phyloP scores from a whole-genome alignment of 495 filamentous ascomycete species.

The Penicillium ucsense region DNA sequence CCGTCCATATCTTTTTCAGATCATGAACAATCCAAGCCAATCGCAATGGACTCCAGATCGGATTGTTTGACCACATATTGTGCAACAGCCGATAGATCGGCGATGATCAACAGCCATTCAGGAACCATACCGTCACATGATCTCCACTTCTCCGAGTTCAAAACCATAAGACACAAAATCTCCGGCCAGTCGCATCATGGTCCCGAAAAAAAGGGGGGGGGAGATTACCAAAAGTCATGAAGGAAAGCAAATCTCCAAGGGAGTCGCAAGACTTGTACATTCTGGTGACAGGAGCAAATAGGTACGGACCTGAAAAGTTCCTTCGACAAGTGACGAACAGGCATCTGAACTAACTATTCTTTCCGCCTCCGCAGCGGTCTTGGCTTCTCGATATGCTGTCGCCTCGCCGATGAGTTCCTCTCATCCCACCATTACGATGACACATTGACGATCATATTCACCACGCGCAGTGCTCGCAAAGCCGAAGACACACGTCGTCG shows the following conservation, averaged over 20 bases:
- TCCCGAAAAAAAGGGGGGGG: background rate
- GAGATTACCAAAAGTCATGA: slow-evolving; percentile 6
- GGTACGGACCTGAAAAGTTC: slow-evolving; percentile 15
- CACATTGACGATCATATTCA: slow-evolving; percentile 45
- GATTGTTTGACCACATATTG: too few relatives aligned
- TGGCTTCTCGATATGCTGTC: slow-evolving; percentile 75
- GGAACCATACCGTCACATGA: slow-evolving; percentile 8
- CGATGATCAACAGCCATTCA: background rate
- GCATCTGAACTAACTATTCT: background rate
- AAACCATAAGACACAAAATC: background rate
- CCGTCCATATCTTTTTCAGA: too few relatives aligned
- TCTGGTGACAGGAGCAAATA: slow-evolving; percentile 44
- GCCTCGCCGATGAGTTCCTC: slow-evolving; percentile 88
- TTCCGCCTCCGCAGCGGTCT: slow-evolving; percentile 55
- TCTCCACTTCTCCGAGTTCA: slow-evolving; percentile 3
- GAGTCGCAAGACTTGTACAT: slow-evolving; percentile 21
- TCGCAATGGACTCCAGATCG: too few relatives aligned
- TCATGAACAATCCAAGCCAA: too few relatives aligned
- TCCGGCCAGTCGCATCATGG: background rate
- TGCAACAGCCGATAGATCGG: background rate
- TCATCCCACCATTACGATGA: slow-evolving; percentile 48
- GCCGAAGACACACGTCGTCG: slow-evolving; percentile 30
- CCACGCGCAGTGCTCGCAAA: slow-evolving; percentile 40
- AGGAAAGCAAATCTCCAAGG: background rate
- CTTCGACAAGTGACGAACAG: background rate